A percentile compares a stretch with the other conserved stretches of the same genome.
Evolutionary conservation across 306 rosid species (phyloP).

Genomic region (Cicer judaicum): DNA sequence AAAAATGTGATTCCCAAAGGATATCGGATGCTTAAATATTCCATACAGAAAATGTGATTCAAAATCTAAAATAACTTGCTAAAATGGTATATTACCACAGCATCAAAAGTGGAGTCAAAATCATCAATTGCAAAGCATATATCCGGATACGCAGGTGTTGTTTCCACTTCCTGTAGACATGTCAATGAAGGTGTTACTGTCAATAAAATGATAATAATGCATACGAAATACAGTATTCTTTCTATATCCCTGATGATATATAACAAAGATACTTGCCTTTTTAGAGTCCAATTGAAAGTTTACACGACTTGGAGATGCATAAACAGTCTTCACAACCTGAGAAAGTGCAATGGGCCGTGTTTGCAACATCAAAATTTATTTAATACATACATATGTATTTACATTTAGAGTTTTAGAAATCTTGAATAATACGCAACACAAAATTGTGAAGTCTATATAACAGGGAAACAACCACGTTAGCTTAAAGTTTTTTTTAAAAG

Average conservation of each 20-base stretch:
- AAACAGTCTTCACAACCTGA: constrained; percentile 95
- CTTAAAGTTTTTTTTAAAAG: constrained; percentile 33
- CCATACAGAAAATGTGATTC: constrained; percentile 14
- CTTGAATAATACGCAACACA: constrained; percentile 32
- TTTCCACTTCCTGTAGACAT: constrained; percentile 86
- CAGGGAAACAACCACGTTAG: constrained; percentile 24
- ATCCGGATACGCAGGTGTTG: constrained; percentile 98
- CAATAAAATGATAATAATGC: constrained; percentile 41
- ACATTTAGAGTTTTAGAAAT: constrained; percentile 6
- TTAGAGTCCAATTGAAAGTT: constrained; percentile 88
- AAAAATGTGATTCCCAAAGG: constrained; percentile 31
- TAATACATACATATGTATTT: not conserved
- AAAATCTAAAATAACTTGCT: constrained; percentile 34
- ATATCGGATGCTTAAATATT: not conserved
- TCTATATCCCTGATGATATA: constrained; percentile 11
- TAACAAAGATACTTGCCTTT: constrained; percentile 63
- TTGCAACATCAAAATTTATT: constrained; percentile 35
- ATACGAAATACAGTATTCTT: constrained; percentile 20
- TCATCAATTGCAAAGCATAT: constrained; percentile 96
- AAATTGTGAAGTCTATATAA: constrained; percentile 23
- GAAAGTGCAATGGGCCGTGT: constrained; percentile 37
- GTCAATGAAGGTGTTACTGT: constrained; percentile 42
- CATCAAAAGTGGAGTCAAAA: constrained; percentile 99
- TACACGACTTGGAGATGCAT: constrained; percentile 97
- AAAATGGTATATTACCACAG: constrained; percentile 74